Conservation (phyloP, 305 asterid species). For the Solanum hybrid region DNA sequence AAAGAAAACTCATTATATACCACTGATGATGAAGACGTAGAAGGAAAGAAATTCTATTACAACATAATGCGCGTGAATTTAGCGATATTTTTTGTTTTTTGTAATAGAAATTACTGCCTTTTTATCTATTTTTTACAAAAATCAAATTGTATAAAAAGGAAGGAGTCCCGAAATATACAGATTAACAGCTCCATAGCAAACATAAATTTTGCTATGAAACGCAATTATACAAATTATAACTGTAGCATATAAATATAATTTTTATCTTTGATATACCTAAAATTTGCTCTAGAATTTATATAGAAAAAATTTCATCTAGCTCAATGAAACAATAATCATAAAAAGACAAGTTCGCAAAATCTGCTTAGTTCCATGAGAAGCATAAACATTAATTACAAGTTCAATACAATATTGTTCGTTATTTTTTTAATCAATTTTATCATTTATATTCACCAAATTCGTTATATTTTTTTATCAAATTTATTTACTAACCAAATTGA, state of each 20-base stretch:
- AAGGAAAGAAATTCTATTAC: background rate
- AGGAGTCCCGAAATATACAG: background rate
- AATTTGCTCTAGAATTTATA: background rate
- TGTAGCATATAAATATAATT: too few relatives aligned
- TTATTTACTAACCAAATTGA: background rate
- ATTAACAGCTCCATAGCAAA: too few relatives aligned
- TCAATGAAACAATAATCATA: background rate
- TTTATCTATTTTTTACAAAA: too few relatives aligned
- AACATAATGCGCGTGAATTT: too few relatives aligned
- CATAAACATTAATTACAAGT: background rate
- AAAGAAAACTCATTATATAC: background rate
- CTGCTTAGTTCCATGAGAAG: background rate
- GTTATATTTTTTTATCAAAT: background rate
- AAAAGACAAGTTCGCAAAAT: background rate
- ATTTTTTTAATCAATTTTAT: too few relatives aligned
- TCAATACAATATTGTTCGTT: background rate
- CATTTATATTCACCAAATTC: too few relatives aligned
- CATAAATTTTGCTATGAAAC: too few relatives aligned
- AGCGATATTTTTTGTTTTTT: too few relatives aligned
- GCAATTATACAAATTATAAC: too few relatives aligned
- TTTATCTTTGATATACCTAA: background rate
- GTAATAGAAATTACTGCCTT: background rate
- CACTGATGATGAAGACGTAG: background rate
- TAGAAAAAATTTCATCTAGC: background rate
- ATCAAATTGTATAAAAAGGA: background rate